Evolutionary conservation across 495 filamentous ascomycete species (phyloP).

Genomic region (Lophium mytilinum): DNA sequence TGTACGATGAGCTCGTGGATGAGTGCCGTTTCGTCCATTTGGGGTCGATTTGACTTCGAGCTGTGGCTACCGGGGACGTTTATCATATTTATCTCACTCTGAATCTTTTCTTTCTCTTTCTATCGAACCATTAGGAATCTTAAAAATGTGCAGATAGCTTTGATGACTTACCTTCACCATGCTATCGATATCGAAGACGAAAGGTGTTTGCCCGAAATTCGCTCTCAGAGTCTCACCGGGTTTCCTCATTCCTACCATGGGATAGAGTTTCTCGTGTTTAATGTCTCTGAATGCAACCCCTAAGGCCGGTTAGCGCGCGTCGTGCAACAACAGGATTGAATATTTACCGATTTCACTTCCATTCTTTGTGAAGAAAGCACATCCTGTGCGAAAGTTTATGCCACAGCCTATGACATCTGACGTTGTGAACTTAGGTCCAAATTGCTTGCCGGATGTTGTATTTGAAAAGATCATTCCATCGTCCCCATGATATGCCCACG

Average conservation of each 20-base stretch:
- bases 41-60: conserved; percentile 39
- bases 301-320: conserved; percentile 26
- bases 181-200: conserved; percentile 86
- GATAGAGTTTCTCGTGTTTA: conserved; percentile 62
- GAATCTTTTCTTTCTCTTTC: conserved; percentile 54
- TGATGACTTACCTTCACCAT: conserved; percentile 61
- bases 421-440: conserved; percentile 62
- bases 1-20: conserved; percentile 80
- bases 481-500: conserved; percentile 96
- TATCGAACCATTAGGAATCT: conserved; percentile 33
- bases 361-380: conserved; percentile 93
- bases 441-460: conserved; percentile 63
- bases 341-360: conserved; percentile 60
- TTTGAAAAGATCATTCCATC: conserved; percentile 82
- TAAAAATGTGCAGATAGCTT: neutral
- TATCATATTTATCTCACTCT: conserved; percentile 46
- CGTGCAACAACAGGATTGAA: conserved; percentile 22
- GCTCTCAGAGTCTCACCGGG: conserved; percentile 70
- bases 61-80: conserved; percentile 31
- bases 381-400: conserved; percentile 82
- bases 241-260: conserved; percentile 90
- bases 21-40: neutral
- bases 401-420: conserved; percentile 89
- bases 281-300: conserved; percentile 77
- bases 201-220: conserved; percentile 88